These are phyloP conservation scores for Neopestalotiopsis sp. DNA, from an alignment of 2,329 filamentous ascomycete genomes.

Conservation along the genomic window DNA sequence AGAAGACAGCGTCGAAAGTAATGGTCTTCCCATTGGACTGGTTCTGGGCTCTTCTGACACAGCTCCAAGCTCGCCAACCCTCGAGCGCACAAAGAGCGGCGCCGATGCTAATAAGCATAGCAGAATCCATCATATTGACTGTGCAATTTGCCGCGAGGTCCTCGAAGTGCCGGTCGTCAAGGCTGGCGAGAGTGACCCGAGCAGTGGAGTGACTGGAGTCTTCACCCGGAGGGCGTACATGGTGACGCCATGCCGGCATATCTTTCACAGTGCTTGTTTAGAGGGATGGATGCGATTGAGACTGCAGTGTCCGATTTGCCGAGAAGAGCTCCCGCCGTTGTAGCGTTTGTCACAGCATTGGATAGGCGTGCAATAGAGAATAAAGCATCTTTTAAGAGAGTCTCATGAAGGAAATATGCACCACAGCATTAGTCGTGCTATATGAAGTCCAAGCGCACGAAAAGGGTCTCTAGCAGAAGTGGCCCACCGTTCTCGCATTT, in stretches of 20 bases:
- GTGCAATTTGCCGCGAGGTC: conserved; percentile 91
- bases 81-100: conserved; percentile 36
- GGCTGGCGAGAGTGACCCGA: conserved; percentile 55
- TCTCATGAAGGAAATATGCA: not conserved
- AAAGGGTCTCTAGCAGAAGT: no score
- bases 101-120: conserved; percentile 33
- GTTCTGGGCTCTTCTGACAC: conserved; percentile 52
- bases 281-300: conserved; percentile 97
- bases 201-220: conserved; percentile 65
- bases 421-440: not conserved
- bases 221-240: conserved; percentile 87
- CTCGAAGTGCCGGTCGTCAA: conserved; percentile 86
- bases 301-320: conserved; percentile 92
- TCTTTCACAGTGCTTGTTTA: conserved; percentile 90
- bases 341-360: conserved; percentile 39
- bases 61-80: conserved; percentile 34
- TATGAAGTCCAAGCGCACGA: no score
- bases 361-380: no score
- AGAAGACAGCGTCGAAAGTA: conserved; percentile 81
- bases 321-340: conserved; percentile 85
- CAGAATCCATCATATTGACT: conserved; percentile 72
- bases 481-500: no score
- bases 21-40: conserved; percentile 79
- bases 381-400: no score
- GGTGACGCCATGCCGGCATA: conserved; percentile 95